A percentile compares a stretch with the other conserved stretches of the same genome.
Evolutionary conservation across 2,329 filamentous ascomycete genomes (phyloP).

Genomic region (Verticillium klebahnii): DNA sequence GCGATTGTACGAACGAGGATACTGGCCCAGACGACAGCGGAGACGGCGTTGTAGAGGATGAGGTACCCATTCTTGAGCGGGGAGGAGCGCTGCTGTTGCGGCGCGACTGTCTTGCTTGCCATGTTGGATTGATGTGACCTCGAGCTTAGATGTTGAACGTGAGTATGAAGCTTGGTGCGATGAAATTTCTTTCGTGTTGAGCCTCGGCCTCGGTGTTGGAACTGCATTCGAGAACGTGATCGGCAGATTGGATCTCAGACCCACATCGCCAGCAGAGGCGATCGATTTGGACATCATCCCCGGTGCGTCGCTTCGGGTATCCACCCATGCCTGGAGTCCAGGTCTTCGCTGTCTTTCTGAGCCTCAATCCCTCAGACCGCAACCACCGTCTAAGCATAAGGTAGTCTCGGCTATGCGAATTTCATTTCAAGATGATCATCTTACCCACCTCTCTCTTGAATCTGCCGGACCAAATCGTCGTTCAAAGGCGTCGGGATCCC

Average conservation of each 20-base stretch:
- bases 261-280: too few relatives aligned
- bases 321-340: too few relatives aligned
- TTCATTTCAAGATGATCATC: too few relatives aligned
- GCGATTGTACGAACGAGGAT: constrained; percentile 64
- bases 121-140: not conserved
- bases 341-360: too few relatives aligned
- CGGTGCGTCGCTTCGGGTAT: too few relatives aligned
- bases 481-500: too few relatives aligned
- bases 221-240: not conserved
- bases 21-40: constrained; percentile 70
- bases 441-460: too few relatives aligned
- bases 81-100: constrained; percentile 20
- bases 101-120: not conserved
- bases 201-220: not conserved
- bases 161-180: not conserved
- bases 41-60: constrained; percentile 77
- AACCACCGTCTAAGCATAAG: too few relatives aligned
- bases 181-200: not conserved
- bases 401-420: too few relatives aligned
- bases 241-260: not conserved
- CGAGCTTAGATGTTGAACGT: not conserved
- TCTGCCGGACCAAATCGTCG: too few relatives aligned
- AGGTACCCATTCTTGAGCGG: constrained; percentile 64
- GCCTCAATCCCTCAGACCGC: too few relatives aligned
- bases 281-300: too few relatives aligned